Conservation (phyloP, 192 early-diverging fungal species). For the Funneliformis geosporum region DNA sequence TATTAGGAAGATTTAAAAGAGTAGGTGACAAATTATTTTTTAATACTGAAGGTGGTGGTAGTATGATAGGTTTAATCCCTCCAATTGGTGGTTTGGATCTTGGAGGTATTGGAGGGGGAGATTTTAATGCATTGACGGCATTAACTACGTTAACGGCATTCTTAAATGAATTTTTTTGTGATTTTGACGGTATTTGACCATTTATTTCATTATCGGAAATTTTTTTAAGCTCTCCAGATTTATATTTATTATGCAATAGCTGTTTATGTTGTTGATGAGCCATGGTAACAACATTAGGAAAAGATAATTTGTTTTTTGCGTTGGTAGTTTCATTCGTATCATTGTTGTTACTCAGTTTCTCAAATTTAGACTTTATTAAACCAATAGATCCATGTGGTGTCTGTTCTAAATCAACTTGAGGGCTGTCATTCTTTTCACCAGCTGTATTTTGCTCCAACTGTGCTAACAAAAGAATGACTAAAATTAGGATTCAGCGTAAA, state of each 20-base stretch:
- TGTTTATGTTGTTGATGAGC: not conserved
- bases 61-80: not conserved
- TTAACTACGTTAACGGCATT: not conserved
- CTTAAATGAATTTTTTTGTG: not conserved
- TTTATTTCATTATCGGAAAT: not conserved
- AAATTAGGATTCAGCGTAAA: not conserved
- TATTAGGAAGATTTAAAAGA: not conserved
- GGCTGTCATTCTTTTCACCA: not conserved
- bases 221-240: not conserved
- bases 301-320: not conserved
- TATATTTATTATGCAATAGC: not conserved
- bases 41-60: not conserved
- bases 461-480: slow-evolving; percentile 4
- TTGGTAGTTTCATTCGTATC: not conserved
- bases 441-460: slow-evolving; percentile 5
- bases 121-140: not conserved
- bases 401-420: not conserved
- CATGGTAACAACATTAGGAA: not conserved
- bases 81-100: not conserved
- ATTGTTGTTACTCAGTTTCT: not conserved
- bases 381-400: not conserved
- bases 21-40: not conserved
- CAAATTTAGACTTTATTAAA: slow-evolving; percentile 1
- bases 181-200: not conserved
- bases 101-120: not conserved